These are phyloP conservation scores for Hapsidospora chrysogenum DNA, from an alignment of 495 filamentous ascomycete species.

Conservation along the genomic window DNA sequence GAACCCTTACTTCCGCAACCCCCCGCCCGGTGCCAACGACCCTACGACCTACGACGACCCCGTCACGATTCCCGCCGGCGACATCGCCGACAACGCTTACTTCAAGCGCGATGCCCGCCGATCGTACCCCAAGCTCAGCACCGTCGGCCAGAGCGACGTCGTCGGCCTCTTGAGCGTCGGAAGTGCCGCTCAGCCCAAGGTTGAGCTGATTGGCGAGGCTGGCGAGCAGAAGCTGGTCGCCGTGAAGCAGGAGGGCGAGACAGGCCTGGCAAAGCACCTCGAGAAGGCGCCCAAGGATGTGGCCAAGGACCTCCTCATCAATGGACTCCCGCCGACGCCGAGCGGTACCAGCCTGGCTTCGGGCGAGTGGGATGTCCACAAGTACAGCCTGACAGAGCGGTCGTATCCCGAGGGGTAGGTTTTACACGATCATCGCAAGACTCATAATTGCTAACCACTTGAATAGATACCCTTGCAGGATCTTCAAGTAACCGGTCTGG, in stretches of 20 bases:
- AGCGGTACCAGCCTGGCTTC: constrained; percentile 36
- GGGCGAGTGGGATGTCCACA: constrained; percentile 32
- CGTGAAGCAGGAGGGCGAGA: constrained; percentile 61
- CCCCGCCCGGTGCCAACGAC: constrained; percentile 63
- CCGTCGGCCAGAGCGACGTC: constrained; percentile 69
- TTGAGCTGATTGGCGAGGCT: constrained; percentile 70
- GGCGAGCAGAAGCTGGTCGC: constrained; percentile 64
- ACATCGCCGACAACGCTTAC: constrained; percentile 95
- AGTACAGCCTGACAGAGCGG: constrained; percentile 38
- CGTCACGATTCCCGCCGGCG: constrained; percentile 77
- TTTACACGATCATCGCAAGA: neutral
- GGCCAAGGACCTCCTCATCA: constrained; percentile 46
- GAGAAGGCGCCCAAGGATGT: constrained; percentile 45
- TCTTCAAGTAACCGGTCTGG: constrained; percentile 23
- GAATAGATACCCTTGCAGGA: constrained; percentile 29
- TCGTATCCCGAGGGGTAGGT: constrained; percentile 43
- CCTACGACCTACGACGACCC: constrained; percentile 74
- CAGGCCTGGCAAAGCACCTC: constrained; percentile 53
- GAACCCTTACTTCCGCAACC: constrained; percentile 83
- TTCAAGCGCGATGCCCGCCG: constrained; percentile 88
- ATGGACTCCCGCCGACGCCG: constrained; percentile 72
- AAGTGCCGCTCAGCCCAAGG: constrained; percentile 61
- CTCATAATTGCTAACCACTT: neutral
- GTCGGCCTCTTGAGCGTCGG: constrained; percentile 76
- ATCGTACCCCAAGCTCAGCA: constrained; percentile 66